A percentile compares a stretch with the other conserved stretches of the same genome.
These are phyloP conservation scores for Aspergillus hiratsukae DNA, from an alignment of 2,329 filamentous ascomycete species.

Conservation along the genomic window DNA sequence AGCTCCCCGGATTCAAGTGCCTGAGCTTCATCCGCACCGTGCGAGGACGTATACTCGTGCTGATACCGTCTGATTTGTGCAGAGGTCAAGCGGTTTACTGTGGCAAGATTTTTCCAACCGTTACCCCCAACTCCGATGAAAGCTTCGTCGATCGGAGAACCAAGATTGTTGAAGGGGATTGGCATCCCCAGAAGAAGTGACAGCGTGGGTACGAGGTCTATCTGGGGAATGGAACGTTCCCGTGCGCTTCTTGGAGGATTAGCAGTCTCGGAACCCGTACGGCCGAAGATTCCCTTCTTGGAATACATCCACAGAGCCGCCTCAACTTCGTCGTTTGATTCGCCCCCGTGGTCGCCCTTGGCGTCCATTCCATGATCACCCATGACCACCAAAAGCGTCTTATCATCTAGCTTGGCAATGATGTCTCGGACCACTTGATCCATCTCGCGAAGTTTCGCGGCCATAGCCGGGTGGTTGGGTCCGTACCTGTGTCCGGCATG, in stretches of 20 bases:
- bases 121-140: conserved; percentile 68
- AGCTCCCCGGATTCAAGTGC: conserved; percentile 53
- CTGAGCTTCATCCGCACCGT: conserved; percentile 60
- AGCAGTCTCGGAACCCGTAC: conserved; percentile 57
- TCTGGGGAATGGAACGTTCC: conserved; percentile 69
- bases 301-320: conserved; percentile 99
- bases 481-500: conserved; percentile 96
- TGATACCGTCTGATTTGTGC: conserved; percentile 90
- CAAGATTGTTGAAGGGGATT: conserved; percentile 94
- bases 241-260: conserved; percentile 66
- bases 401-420: conserved; percentile 68
- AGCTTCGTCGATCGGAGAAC: conserved; percentile 87
- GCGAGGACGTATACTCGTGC: conserved; percentile 69
- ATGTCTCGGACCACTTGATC: conserved; percentile 71
- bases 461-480: conserved; percentile 88
- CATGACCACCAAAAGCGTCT: conserved; percentile 90
- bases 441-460: conserved; percentile 87
- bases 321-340: conserved; percentile 93
- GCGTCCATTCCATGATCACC: conserved; percentile 98
- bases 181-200: conserved; percentile 83
- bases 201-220: conserved; percentile 90
- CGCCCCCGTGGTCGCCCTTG: conserved; percentile 97
- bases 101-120: conserved; percentile 71
- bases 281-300: conserved; percentile 77
- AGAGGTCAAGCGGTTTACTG: conserved; percentile 70